Evolutionary conservation across 2,329 filamentous ascomycete genomes (phyloP).

Genomic region (Fusarium sterilihyphosum): DNA sequence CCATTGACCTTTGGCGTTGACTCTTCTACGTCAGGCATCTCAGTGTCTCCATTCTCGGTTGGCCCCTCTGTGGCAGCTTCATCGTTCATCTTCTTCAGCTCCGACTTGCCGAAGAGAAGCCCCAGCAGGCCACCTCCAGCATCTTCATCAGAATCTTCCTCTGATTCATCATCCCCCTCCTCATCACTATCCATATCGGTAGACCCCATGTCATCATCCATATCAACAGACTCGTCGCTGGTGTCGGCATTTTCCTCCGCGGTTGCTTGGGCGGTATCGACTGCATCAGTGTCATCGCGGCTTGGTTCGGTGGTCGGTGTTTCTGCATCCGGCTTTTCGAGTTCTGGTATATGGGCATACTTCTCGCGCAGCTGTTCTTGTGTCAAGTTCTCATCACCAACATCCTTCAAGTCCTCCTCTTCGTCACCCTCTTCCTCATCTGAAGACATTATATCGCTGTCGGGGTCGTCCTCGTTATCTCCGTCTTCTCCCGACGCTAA

Average conservation of each 20-base stretch:
- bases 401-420: conserved; percentile 62
- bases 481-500: conserved; percentile 52
- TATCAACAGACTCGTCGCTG: conserved; percentile 73
- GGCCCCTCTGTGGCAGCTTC: conserved; percentile 44
- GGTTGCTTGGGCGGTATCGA: conserved; percentile 35
- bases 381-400: conserved; percentile 72
- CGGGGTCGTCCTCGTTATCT: conserved; percentile 53
- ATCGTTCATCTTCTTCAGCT: conserved; percentile 62
- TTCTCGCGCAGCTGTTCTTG: conserved; percentile 75
- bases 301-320: conserved; percentile 35
- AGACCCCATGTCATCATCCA: conserved; percentile 73
- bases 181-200: conserved; percentile 60
- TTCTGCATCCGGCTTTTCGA: conserved; percentile 47
- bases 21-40: conserved; percentile 31
- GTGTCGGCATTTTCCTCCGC: conserved; percentile 54
- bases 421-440: conserved; percentile 71
- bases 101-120: conserved; percentile 68
- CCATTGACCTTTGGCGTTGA: conserved; percentile 28
- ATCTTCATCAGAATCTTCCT: conserved; percentile 56
- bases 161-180: conserved; percentile 57
- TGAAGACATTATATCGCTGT: conserved; percentile 67
- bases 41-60: conserved; percentile 36
- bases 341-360: conserved; percentile 71
- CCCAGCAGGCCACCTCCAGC: conserved; percentile 60
- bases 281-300: conserved; percentile 37